These are phyloP conservation scores for Carpinus viminea DNA, from an alignment of 306 rosid genomes.

Conservation along the genomic window DNA sequence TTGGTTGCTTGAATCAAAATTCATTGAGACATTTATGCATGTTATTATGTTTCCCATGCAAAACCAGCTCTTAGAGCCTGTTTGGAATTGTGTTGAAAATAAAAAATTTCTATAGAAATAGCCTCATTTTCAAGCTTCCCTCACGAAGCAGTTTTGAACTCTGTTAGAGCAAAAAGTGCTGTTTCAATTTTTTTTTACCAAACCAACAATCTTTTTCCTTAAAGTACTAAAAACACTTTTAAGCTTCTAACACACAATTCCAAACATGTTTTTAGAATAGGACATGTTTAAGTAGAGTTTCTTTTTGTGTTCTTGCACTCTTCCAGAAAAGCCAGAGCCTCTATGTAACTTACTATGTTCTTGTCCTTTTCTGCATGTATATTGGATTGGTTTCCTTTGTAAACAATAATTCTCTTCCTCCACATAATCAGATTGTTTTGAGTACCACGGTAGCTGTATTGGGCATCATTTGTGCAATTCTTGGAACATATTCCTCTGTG, in stretches of 20 bases:
- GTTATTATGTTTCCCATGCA: background rate
- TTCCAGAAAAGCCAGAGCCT: conserved; percentile 1
- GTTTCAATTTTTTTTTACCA: too few species aligned
- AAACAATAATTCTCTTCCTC: background rate
- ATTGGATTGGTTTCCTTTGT: background rate
- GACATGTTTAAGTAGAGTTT: background rate
- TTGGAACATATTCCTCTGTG: conserved; percentile 48
- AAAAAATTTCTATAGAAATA: too few species aligned
- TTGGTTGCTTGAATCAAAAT: background rate
- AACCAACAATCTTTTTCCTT: too few species aligned
- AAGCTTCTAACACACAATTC: too few species aligned
- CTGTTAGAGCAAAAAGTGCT: too few species aligned
- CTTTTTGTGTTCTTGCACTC: background rate
- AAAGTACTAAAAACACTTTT: too few species aligned
- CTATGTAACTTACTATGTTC: background rate
- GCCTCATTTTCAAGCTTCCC: too few species aligned
- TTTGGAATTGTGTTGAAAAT: too few species aligned
- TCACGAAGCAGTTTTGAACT: too few species aligned
- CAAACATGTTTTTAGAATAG: background rate
- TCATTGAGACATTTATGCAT: background rate
- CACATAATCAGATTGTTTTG: conserved; percentile 26
- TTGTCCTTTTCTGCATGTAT: background rate
- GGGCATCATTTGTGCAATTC: conserved; percentile 35
- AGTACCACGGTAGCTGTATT: conserved; percentile 26
- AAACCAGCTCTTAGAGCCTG: background rate